Conservation (phyloP, 345 rosid genomes). For the Melaleuca alternifolia region DNA sequence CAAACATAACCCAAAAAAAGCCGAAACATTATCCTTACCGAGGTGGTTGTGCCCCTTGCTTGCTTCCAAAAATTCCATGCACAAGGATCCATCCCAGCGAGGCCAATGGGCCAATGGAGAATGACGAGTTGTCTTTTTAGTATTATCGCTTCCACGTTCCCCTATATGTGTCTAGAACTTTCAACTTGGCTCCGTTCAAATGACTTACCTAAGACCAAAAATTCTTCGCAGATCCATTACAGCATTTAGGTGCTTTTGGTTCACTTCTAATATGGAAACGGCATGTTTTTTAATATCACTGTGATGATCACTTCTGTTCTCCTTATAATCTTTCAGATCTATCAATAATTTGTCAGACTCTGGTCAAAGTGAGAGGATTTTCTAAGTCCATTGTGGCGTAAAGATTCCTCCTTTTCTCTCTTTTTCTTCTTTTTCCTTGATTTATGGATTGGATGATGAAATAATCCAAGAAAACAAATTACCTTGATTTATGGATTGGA, state of each 20-base stretch:
- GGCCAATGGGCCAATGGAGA: conserved; percentile 74
- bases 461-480: too few relatives aligned
- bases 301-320: conserved; percentile 10
- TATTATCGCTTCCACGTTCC: conserved; percentile 52
- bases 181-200: conserved; percentile 53
- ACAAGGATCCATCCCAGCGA: conserved; percentile 81
- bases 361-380: conserved; percentile 20
- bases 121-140: conserved; percentile 55
- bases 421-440: conserved; percentile 83
- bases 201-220: conserved; percentile 73
- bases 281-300: conserved; percentile 12
- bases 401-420: conserved; percentile 39
- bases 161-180: conserved; percentile 58
- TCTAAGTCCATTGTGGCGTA: conserved; percentile 16
- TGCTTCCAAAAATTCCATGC: conserved; percentile 74
- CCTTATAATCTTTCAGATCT: conserved; percentile 13
- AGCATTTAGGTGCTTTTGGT: conserved; percentile 59
- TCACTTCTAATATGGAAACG: conserved; percentile 35
- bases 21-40: conserved; percentile 21
- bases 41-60: conserved; percentile 56
- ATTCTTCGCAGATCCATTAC: conserved; percentile 66
- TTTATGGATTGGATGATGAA: conserved; percentile 27
- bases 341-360: conserved; percentile 33
- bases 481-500: too few relatives aligned
- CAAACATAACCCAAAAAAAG: too few relatives aligned